phyloP scores from a whole-genome alignment of 768 basidiomycete genomes.

The Kwoniella newhampshirensis region DNA sequence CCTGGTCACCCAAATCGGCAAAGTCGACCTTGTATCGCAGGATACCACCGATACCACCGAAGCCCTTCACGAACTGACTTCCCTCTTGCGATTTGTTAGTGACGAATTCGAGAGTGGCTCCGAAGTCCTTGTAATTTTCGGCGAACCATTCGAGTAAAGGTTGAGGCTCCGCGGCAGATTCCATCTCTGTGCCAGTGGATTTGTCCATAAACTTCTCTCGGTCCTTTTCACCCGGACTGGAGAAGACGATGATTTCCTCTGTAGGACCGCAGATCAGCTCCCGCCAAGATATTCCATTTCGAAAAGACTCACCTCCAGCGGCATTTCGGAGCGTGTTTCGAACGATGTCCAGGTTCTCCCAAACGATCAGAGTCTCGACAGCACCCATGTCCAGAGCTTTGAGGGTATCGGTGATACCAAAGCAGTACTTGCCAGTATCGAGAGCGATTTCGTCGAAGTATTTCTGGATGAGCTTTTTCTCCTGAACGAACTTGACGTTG shows the following conservation, averaged over 20 bases:
- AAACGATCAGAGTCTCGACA: slow-evolving; percentile 94
- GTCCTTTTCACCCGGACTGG: slow-evolving; percentile 75
- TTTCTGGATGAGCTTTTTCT: slow-evolving; percentile 94
- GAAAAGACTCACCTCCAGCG: slow-evolving; percentile 66
- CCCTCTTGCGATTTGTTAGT: slow-evolving; percentile 97
- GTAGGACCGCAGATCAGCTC: slow-evolving; percentile 11
- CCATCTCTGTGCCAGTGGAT: slow-evolving; percentile 94
- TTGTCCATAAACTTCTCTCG: slow-evolving; percentile 94
- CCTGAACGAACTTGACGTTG: slow-evolving; percentile 99
- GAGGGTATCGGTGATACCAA: slow-evolving; percentile 94
- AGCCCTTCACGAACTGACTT: slow-evolving; percentile 96
- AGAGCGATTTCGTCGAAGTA: slow-evolving; percentile 99
- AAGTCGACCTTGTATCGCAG: slow-evolving; percentile 98
- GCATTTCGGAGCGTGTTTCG: slow-evolving; percentile 88
- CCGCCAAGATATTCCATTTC: background rate
- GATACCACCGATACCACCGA: slow-evolving; percentile 95
- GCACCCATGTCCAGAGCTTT: slow-evolving; percentile 95
- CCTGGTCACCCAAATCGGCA: slow-evolving; percentile 63
- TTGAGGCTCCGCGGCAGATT: slow-evolving; percentile 75
- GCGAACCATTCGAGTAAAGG: slow-evolving; percentile 96
- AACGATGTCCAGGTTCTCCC: slow-evolving; percentile 93
- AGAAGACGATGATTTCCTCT: slow-evolving; percentile 83
- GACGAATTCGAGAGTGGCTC: slow-evolving; percentile 84
- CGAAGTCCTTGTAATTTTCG: slow-evolving; percentile 97
- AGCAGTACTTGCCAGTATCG: slow-evolving; percentile 94